Conservation (phyloP, 2,329 filamentous ascomycete species). For the Proliferodiscus dingleyae region DNA sequence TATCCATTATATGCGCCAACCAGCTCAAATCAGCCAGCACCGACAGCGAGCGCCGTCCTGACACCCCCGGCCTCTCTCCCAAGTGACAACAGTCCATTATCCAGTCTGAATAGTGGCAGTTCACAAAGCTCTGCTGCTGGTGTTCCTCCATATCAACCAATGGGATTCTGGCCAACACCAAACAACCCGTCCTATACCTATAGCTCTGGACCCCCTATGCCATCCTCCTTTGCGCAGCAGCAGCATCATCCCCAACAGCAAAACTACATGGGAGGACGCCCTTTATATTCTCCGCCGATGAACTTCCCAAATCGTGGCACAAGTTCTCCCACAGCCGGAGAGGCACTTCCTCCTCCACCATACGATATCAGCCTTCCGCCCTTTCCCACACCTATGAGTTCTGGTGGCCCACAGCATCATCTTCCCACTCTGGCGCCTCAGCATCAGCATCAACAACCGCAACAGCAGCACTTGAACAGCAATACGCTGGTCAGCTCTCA, state of each 20-base stretch:
- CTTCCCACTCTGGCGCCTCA: conserved; percentile 36
- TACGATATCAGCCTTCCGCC: conserved; percentile 62
- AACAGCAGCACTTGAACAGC: conserved; percentile 34
- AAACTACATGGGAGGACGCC: conserved; percentile 39
- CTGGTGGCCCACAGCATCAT: conserved; percentile 30
- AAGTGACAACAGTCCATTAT: conserved; percentile 56
- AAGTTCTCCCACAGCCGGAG: conserved; percentile 54
- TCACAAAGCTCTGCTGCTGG: conserved; percentile 53
- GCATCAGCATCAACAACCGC: conserved; percentile 30
- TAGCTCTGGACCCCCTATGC: conserved; percentile 42
- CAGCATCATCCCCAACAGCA: conserved; percentile 30
- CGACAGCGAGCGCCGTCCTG: conserved; percentile 36
- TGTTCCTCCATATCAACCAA: conserved; percentile 51
- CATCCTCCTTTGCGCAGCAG: conserved; percentile 25
- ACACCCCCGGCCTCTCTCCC: conserved; percentile 43
- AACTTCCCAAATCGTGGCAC: conserved; percentile 48
- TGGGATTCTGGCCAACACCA: conserved; percentile 56
- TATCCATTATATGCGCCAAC: conserved; percentile 50
- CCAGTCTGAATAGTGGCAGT: conserved; percentile 56
- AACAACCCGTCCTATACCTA: conserved; percentile 46
- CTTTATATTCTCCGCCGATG: conserved; percentile 53
- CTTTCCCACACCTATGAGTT: conserved; percentile 56
- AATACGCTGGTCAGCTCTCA: conserved; percentile 46
- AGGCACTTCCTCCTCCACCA: conserved; percentile 61
- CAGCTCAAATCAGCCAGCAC: conserved; percentile 34